These are phyloP conservation scores for Cryptococcus sp. DNA, from an alignment of 1,284 basidiomycete species.

Conservation along the genomic window DNA sequence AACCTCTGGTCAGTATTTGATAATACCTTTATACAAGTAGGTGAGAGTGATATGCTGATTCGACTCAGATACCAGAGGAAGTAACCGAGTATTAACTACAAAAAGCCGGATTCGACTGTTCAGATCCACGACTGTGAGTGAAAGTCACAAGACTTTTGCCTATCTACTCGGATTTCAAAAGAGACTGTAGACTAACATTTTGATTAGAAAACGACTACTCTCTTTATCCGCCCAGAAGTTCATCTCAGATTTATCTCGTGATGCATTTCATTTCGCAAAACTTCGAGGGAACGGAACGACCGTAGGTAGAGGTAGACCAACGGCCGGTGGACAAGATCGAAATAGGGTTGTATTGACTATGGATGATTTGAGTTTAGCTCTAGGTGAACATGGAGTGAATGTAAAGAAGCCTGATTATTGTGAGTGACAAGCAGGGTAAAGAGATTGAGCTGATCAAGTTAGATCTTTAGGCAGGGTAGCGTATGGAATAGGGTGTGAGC, in stretches of 20 bases:
- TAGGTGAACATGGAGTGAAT: slow-evolving; percentile 92
- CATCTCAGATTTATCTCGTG: slow-evolving; percentile 91
- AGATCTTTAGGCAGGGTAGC: too few species aligned
- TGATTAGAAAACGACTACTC: slow-evolving; percentile 76
- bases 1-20: slow-evolving; percentile 68
- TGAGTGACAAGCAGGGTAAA: slow-evolving; percentile 16
- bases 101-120: slow-evolving; percentile 90
- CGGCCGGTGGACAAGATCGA: slow-evolving; percentile 61
- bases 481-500: too few species aligned
- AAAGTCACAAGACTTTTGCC: not conserved
- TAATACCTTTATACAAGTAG: not conserved
- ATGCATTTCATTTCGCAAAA: slow-evolving; percentile 96
- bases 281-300: slow-evolving; percentile 63
- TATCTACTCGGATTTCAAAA: not conserved
- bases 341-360: slow-evolving; percentile 95
- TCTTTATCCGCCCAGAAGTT: slow-evolving; percentile 98
- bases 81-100: slow-evolving; percentile 98
- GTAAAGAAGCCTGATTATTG: slow-evolving; percentile 80
- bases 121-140: slow-evolving; percentile 80
- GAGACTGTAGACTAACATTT: not conserved
- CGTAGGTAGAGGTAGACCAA: slow-evolving; percentile 43
- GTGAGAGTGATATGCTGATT: not conserved
- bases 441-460: too few species aligned
- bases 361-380: slow-evolving; percentile 90
- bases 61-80: slow-evolving; percentile 86